Evolutionary conservation across 2,329 filamentous ascomycete species (phyloP), one percentile per base, ranked within the genome.

Genomic region (Phialemoniopsis sp.): DNA sequence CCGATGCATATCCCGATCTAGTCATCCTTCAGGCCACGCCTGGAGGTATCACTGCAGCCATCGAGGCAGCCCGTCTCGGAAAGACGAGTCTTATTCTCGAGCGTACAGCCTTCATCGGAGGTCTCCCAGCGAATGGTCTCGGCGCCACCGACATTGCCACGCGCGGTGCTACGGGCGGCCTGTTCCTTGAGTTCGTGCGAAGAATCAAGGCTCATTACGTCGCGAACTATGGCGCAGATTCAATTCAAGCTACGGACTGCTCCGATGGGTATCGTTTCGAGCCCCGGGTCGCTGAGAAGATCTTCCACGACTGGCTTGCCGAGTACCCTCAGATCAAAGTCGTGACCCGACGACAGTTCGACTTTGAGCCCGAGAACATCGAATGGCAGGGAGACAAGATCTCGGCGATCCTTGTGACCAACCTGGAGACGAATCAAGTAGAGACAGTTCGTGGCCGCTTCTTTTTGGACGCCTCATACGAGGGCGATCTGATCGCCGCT

Each of bases 391-490:
- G 31, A 7, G 38, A 35, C 30, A 35, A 29, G 4, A 40, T 50
- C 14, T 35, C 15, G 2, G 28, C 39, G 1, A 44, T 52, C 18
- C 40, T 6, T 6, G 21, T 26, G 21, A 26, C 21, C 21, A 26
- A 34, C 6, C 29, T 45, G 12, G 28, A 40, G 9, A 37, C 21
- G 10, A 26, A 26, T 10, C 21, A 42, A 21, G 44, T 41, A 6
- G 37, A 42, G 7, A n/a, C 15, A 2, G 31, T 39, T n/a, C 31
- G 39, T 16, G 34, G 29, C 18, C 28, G 49, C 19, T 45, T 52
- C 28, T 49, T 54, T 32, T 45, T 55, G 28, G 52, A 54, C 17
- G 52, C 50, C 6, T 47, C 48, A 9, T 55, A 55, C 30, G 52
- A 54, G 16, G 52, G 52, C 9, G 52, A 54, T 21, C 39, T 55